Evolutionary conservation across 148 eudicot species (phyloP), one percentile per base, ranked within the genome.

Genomic region (Chenopodium quinoa): DNA sequence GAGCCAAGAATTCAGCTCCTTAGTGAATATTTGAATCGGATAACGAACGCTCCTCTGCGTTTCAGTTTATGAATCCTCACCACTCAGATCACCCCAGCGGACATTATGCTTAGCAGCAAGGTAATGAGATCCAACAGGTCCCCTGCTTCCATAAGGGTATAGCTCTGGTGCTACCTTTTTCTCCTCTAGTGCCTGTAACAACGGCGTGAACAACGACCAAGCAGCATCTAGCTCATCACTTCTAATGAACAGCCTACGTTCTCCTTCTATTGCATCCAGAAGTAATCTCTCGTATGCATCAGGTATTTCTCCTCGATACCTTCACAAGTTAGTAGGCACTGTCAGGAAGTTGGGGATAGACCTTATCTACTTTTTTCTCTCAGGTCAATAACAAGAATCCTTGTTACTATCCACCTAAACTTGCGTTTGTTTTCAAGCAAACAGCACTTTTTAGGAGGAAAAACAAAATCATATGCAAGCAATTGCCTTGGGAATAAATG

Each of bases 221-320:
- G 98, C 98, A 83, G 98, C 98, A 70, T 89, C 95, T 2, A 95
- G 91, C 88, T 95, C 98, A 60, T 95, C 98, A 44, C 98, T 95
- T 86, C 98, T 87, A 23, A 95, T 95, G 86, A 95, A 95, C 46
- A 95, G 76, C 71, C 92, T 86, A 22, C 92, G 83, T 71, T 95
- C 98, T 85, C 98, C 98, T 86, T 93, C 98, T 79, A 95, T 87
- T 2, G 92, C 98, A 67, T 95, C 98, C 46, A 89, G 74, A 4
- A 95, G 88, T 76, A 95, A 87, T 86, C 91, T 87, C 87, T 95
- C 98, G 46, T 95, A 95, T 64, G 98, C 91, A 89, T 93, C 97
- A 4, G 97, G 94, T 67, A 93, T 87, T 79, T 93, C 98, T 74
- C 68, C 82, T 9, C 86, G 75, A 83, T 94, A 94, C 92, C 98